phyloP scores from a whole-genome alignment of 2,329 filamentous ascomycete genomes.

The Aureobasidium lini region DNA sequence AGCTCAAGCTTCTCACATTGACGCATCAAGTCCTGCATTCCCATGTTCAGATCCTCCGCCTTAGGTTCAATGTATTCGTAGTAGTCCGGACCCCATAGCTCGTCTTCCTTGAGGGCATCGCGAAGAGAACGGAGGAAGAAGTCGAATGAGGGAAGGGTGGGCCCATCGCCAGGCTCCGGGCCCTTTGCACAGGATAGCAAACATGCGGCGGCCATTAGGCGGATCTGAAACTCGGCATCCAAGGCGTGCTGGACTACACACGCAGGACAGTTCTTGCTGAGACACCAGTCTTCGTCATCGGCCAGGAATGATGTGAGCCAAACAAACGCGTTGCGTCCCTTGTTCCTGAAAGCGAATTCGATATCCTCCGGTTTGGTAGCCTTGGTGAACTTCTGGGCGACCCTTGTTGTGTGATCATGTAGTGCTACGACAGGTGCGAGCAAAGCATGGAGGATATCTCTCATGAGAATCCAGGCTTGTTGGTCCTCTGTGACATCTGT shows the following conservation, averaged over 20 bases:
- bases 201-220: constrained; percentile 40
- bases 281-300: constrained; percentile 49
- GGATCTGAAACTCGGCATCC: constrained; percentile 41
- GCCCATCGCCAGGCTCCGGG: constrained; percentile 26
- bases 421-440: constrained; percentile 52
- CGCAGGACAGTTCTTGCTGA: constrained; percentile 48
- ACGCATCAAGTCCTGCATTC: constrained; percentile 40
- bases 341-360: constrained; percentile 50
- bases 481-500: constrained; percentile 26
- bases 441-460: constrained; percentile 52
- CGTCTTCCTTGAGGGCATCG: constrained; percentile 33
- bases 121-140: constrained; percentile 38
- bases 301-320: constrained; percentile 55
- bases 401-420: constrained; percentile 46
- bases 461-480: constrained; percentile 44
- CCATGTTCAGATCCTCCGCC: constrained; percentile 34
- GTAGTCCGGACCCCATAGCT: constrained; percentile 38
- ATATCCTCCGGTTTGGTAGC: constrained; percentile 43
- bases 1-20: constrained; percentile 36
- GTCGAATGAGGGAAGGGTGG: constrained; percentile 29
- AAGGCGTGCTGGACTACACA: constrained; percentile 38
- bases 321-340: constrained; percentile 50
- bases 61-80: constrained; percentile 38
- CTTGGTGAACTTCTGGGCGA: constrained; percentile 44
- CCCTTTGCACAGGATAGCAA: constrained; percentile 37